Conservation (phyloP, 2,329 filamentous ascomycete genomes). For the Colletotrichum ledebouriae region DNA sequence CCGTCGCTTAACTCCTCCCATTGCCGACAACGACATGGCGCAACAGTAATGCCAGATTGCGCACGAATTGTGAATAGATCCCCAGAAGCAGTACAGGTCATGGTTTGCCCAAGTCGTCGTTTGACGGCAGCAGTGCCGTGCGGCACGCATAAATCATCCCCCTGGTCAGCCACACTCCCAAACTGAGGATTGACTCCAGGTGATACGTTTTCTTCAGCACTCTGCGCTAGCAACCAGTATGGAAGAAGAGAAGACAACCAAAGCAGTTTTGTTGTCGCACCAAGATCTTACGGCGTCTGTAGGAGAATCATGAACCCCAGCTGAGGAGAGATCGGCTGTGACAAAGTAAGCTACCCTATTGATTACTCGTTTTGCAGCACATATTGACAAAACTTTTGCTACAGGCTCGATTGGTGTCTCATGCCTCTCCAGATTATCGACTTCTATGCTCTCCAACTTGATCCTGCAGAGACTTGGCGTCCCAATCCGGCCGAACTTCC, state of each 20-base stretch:
- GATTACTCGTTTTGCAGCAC: not conserved
- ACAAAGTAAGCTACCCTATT: not conserved
- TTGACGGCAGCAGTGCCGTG: too few species aligned
- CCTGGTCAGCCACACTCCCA: too few species aligned
- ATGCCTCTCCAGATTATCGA: conserved; percentile 50
- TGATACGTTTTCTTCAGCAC: not conserved
- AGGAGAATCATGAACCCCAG: conserved; percentile 1
- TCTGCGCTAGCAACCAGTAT: not conserved
- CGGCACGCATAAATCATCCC: not conserved
- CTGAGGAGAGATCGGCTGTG: conserved; percentile 4
- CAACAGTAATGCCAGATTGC: not conserved
- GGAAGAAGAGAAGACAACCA: conserved; percentile 11
- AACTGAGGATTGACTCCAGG: not conserved
- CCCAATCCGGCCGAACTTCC: too few species aligned
- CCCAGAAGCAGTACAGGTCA: not conserved
- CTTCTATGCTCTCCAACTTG: conserved; percentile 50
- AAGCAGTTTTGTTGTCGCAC: not conserved
- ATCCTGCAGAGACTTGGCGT: too few species aligned
- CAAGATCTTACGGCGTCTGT: not conserved
- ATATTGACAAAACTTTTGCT: not conserved
- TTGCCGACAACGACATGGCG: not conserved
- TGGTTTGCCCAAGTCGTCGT: not conserved
- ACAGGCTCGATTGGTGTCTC: conserved; percentile 46
- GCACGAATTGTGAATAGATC: not conserved
- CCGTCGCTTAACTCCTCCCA: conserved; percentile 15